phyloP scores from a whole-genome alignment of 2,329 filamentous ascomycete genomes.

The Fusarium multiceps region DNA sequence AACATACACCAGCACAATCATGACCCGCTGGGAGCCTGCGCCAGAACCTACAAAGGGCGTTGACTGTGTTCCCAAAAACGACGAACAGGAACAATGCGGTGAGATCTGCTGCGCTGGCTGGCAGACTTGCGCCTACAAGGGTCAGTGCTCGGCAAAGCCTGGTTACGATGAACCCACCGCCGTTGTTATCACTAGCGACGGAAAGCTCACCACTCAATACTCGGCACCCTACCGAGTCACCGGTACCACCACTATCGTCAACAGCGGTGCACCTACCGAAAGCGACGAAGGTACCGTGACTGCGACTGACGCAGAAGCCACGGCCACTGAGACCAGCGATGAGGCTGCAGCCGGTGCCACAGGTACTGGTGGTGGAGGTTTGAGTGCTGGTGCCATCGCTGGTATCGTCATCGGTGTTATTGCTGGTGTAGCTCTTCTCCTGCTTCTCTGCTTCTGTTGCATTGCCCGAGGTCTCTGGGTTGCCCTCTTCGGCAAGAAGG shows the following conservation, averaged over 20 bases:
- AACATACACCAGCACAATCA: conserved; percentile 70
- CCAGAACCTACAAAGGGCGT: conserved; percentile 58
- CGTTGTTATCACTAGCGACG: conserved; percentile 58
- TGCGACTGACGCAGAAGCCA: conserved; percentile 64
- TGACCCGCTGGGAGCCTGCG: conserved; percentile 60
- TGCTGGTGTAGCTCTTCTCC: conserved; percentile 72
- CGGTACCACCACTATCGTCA: conserved; percentile 65
- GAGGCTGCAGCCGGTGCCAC: conserved; percentile 31
- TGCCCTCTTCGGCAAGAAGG: conserved; percentile 70
- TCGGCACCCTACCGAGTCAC: conserved; percentile 64
- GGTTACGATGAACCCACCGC: conserved; percentile 58
- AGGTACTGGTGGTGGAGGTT: conserved; percentile 55
- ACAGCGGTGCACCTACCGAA: conserved; percentile 61
- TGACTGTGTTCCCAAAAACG: conserved; percentile 62
- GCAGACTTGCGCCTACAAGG: conserved; percentile 72
- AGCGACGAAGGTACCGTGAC: conserved; percentile 62
- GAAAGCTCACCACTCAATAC: conserved; percentile 66
- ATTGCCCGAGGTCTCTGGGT: conserved; percentile 72
- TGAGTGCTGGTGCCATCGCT: conserved; percentile 80
- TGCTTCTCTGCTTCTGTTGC: conserved; percentile 81
- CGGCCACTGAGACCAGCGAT: conserved; percentile 60
- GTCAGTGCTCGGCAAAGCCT: conserved; percentile 68
- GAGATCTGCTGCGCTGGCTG: conserved; percentile 75
- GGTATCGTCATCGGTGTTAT: conserved; percentile 83
- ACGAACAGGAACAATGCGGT: conserved; percentile 72